Evolutionary conservation across 257 asterid species (phyloP), one percentile per base, ranked within the genome.

Genomic region (Euphrasia confusa): DNA sequence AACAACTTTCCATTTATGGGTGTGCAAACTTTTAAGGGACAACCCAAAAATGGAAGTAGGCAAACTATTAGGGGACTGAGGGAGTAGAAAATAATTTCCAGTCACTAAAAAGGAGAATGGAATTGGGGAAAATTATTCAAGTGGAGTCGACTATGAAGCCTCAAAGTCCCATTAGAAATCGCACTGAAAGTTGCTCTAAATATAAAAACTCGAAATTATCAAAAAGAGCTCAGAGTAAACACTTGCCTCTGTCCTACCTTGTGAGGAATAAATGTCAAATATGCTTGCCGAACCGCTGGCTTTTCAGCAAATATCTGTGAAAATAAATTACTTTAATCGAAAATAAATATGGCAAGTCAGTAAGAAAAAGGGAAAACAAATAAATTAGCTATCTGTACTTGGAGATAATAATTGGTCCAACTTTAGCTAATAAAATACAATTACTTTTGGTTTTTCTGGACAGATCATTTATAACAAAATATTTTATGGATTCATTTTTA

Each of bases 221-320:
- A 71, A 37, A 45, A 54, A 47, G 28, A 26, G 45, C 48, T 42
- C 27, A 45, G 42, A 53, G 54, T 53, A 65, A 60, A 39, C 33
- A 56, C 60, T 58, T 65, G 42, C 4, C 33, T 66, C 52, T 4
- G 55, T 47, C 69, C 48, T 72, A 93, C 99, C 97, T 87, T 93
- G 72, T 63, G 73, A 4, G 99, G 99, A 64, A 93, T 94, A 75
- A 87, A 87, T 24, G 60, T 87, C 78, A 93, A 67, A 82, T 87
- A 93, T 69, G 99, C 97, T 81, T 87, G 86, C 59, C 99, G 96
- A 70, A 93, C 99, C 24, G 96, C 96, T 58, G 97, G 99, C 82
- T 89, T 93, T 81, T 93, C 99, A 26, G 99, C 95, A 75, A 93
- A 93, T 73, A 93, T 93, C 99, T 93, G 91, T 35, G 32, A 45